Evolutionary conservation across 176 grass and related monocot genomes (phyloP), one percentile per base, ranked within the genome.

Genomic region (Oryza nivara): DNA sequence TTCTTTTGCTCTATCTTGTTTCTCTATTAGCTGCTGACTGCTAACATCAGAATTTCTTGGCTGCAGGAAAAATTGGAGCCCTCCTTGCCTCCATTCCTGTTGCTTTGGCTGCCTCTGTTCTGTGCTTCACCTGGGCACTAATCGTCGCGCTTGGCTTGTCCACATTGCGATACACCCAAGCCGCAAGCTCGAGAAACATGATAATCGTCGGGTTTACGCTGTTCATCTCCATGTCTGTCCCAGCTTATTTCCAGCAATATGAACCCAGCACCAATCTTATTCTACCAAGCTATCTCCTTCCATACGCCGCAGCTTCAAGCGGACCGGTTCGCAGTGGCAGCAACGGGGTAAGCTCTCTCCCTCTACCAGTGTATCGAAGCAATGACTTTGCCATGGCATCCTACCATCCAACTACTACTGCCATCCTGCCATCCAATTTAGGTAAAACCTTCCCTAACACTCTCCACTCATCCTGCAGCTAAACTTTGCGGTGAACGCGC

Each of bases 151-250:
- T 96, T 32, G 96, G 93, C 26, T 83, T 94, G 60, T 94, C 93
- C 74, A 99, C 91, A 64, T 61, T 99, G 79, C 88, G 94, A 30
- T 99, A 99, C 82, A 99, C 93, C 72, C 88, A 96, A 90, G 92
- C 93, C 51, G 93, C 79, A 73, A 99, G 96, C 83, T 96, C 96
- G n/a, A 95, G 96, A 19, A 99, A 99, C 84, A 92, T 99, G 83
- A 96, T 99, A 86, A 99, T 99, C n/a, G 89, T 99, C 10, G 96
- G 93, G 23, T 99, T 99, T 87, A 99, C 96, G 20, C 86, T 99
- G 35, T 99, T 99, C 77, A 96, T 99, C 52, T 99, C 96, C 68
- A 64, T 99, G 41, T 96, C 96, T 1, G 83, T 99, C 30, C 93
- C 93, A 0, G 89, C 96, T 20, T 99, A 94, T 63, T 92, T 99